Base-by-base conservation (phyloP, 176 grass and related monocot species). In the Avena eriantha region DNA sequence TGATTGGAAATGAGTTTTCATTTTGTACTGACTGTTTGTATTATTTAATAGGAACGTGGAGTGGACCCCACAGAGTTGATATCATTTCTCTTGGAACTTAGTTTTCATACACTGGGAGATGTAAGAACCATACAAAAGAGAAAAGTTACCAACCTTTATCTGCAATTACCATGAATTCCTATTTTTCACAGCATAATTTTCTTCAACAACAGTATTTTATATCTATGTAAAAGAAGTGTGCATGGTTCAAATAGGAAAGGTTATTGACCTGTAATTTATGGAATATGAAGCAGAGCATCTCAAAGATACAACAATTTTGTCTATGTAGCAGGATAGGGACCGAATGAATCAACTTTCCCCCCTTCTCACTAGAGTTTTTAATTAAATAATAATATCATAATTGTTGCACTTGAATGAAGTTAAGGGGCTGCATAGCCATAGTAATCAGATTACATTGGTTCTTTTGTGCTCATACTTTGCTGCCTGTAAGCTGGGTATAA, bases 1-100 rank as follows among this genome's bases (percentile, higher is more conserved):
- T 60, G 35, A 58, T 88, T 82, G 8, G 34, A 45, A 3, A 63
- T 33, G 71, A 26, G 34, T 70, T 26, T 54, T 64, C 69, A 51
- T 46, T 70, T 48, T 60, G 59, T 79, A 12, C 15, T 89, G 36
- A 90, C 57, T 82, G 15, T 86, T 61, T 76, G 22, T 46, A 33
- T 81, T 78, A 39, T 69, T 77, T 10, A 84, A 71, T 83, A 98
- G 96, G 96, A 98, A 83, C 93, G 90, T 73, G 93, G 91, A 81
- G 92, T 98, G 88, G 95, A 98, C 87, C 91, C 88, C 45, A 88
- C 92, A 0, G 96, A 95, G 43, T 72, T 98, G 75, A 98, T 98
- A 95, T 95, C 92, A 39, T 98, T 98, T 84, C 93, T 98, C 19
- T 86, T 98, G 77, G 93, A 98, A 84, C 96, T 95, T 88, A 94